These are phyloP conservation scores for Trametes versicolor DNA, from an alignment of 1,284 basidiomycete genomes.

Conservation along the genomic window DNA sequence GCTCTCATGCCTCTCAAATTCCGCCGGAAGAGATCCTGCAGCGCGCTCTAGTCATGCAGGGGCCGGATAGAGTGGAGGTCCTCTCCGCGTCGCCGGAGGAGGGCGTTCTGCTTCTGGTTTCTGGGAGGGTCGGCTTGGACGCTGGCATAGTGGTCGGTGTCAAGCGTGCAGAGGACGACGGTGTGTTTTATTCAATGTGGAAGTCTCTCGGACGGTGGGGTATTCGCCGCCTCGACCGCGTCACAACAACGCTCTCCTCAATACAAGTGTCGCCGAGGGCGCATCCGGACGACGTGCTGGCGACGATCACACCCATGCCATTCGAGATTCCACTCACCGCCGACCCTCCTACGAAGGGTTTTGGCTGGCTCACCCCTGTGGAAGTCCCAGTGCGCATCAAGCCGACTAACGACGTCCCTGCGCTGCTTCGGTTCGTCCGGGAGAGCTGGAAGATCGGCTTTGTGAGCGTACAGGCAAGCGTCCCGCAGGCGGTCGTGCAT, in stretches of 20 bases:
- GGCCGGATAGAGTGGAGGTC: conserved; percentile 69
- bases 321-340: conserved; percentile 66
- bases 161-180: conserved; percentile 52
- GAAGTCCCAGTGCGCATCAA: conserved; percentile 61
- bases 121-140: conserved; percentile 69
- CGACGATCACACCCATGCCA: conserved; percentile 55
- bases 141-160: conserved; percentile 69
- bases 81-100: conserved; percentile 67
- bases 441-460: conserved; percentile 67
- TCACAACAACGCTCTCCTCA: conserved; percentile 63
- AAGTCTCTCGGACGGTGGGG: conserved; percentile 75
- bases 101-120: conserved; percentile 66
- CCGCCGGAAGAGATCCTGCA: conserved; percentile 67
- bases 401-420: conserved; percentile 62
- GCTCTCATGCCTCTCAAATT: conserved; percentile 60
- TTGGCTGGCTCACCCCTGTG: conserved; percentile 67
- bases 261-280: conserved; percentile 57
- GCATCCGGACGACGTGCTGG: conserved; percentile 53
- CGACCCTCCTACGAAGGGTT: conserved; percentile 59
- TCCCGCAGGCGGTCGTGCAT: conserved; percentile 54
- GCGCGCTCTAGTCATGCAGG: conserved; percentile 62
- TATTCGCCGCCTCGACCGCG: conserved; percentile 59
- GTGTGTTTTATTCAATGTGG: conserved; percentile 58
- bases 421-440: conserved; percentile 60
- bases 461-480: conserved; percentile 53